Percentiles rank a stretch among this genome's conserved stretches.
Conservation (phyloP, 208 protist genomes). For the Leishmania amazonensis region DNA sequence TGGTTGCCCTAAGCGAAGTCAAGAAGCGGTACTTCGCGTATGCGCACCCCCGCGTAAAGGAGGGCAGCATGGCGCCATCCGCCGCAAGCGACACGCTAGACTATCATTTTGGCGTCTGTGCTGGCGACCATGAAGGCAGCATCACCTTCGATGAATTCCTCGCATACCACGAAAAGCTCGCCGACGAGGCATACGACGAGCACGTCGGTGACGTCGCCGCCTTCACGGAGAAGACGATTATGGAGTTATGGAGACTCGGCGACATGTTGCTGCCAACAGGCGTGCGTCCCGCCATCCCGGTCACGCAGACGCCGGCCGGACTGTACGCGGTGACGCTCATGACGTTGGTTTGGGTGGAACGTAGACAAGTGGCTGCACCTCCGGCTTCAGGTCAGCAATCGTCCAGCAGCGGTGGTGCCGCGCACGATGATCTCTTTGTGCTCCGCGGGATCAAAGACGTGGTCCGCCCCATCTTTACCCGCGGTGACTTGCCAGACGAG, state of each 20-base stretch:
- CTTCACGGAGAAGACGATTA: slow-evolving; percentile 72
- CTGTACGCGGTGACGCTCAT: slow-evolving; percentile 73
- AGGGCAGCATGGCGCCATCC: slow-evolving; percentile 71
- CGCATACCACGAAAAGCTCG: slow-evolving; percentile 78
- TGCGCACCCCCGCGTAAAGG: slow-evolving; percentile 76
- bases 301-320: slow-evolving; percentile 41
- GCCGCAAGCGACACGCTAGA: slow-evolving; percentile 60
- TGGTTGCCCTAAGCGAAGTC: slow-evolving; percentile 56
- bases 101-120: slow-evolving; percentile 62
- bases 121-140: slow-evolving; percentile 45
- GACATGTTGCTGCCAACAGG: slow-evolving; percentile 76
- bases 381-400: not conserved
- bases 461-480: slow-evolving; percentile 75
- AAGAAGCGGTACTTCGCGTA: slow-evolving; percentile 60
- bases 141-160: slow-evolving; percentile 86
- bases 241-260: slow-evolving; percentile 71
- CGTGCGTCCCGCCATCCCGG: slow-evolving; percentile 61
- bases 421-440: slow-evolving; percentile 30
- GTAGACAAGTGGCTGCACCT: not conserved
- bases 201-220: slow-evolving; percentile 47
- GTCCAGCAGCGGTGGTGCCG: not conserved
- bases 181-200: slow-evolving; percentile 64
- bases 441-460: slow-evolving; percentile 69
- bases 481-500: slow-evolving; percentile 74
- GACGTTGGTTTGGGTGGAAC: slow-evolving; percentile 75